Base-by-base conservation (phyloP, 345 rosid genomes). In the Heritiera littoralis region DNA sequence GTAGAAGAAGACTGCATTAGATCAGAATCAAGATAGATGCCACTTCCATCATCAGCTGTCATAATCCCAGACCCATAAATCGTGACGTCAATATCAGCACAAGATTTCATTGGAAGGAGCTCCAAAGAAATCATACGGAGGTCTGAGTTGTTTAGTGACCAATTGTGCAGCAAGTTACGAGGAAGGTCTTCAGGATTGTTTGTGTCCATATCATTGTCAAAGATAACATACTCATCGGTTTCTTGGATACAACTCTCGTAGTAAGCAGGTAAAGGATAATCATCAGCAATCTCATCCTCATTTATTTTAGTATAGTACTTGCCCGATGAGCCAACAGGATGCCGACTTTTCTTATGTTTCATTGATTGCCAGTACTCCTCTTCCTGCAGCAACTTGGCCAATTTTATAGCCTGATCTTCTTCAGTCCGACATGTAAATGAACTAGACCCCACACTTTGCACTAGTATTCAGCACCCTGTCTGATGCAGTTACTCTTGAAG, bases 131-230 rank as follows among this genome's bases (percentile, higher is more conserved):
- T 84, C 80, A 95, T 78, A 77, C 93, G 85, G 4, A 84, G 81
- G 70, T 95, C 93, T 11, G 89, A 90, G 78, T 95, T 90, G 81
- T 95, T 93, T 58, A 95, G 91, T 4, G 98, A 84, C 98, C 98
- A 95, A 54, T 92, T 83, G 76, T 95, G 90, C 10, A 95, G 93
- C 89, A 88, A 83, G 72, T 81, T 86, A 63, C 79, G 84, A 64
- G 95, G 98, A 35, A 94, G 94, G 7, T 90, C 86, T 65, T 81
- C 83, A 60, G 84, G 74, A 38, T 38, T 38, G 41, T 38, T 38
- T 38, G 41, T 38, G 41, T 38, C 41, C 41, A 38, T 38, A 38
- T 38, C 41, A 38, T 38, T 38, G 41, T 38, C 41, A 38, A 38
- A 38, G 41, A 38, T 38, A 38, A 38, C 41, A 38, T 38, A 38